These are phyloP conservation scores for Pascua guehoae DNA, from an alignment of 1,284 basidiomycete species.

Conservation along the genomic window DNA sequence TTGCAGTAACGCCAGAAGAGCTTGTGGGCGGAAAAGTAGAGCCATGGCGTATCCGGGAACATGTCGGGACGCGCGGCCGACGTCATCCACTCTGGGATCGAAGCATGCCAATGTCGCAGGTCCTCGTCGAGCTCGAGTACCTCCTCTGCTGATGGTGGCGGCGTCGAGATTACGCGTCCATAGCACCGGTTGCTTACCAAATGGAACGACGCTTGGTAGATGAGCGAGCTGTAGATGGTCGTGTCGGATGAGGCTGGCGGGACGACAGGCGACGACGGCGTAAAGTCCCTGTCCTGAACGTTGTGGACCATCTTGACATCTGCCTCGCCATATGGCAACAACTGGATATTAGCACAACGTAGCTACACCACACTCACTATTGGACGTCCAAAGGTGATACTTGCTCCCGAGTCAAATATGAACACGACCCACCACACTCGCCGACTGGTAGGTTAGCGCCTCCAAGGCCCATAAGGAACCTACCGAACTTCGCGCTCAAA, in stretches of 20 bases:
- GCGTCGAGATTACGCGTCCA: constrained; percentile 17
- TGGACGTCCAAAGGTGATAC: constrained; percentile 30
- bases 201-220: constrained; percentile 20
- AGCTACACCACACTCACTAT: constrained; percentile 49
- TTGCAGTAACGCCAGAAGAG: constrained; percentile 28
- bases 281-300: constrained; percentile 19
- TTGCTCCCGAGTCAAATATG: constrained; percentile 27
- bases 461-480: neutral
- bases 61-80: constrained; percentile 1
- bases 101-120: constrained; percentile 10
- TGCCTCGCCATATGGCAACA: constrained; percentile 19
- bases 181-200: constrained; percentile 18
- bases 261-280: constrained; percentile 9
- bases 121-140: constrained; percentile 20
- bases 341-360: constrained; percentile 4
- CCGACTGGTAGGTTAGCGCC: constrained; percentile 10
- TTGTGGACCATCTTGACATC: constrained; percentile 21
- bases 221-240: constrained; percentile 22
- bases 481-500: constrained; percentile 30
- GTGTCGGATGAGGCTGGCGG: constrained; percentile 10
- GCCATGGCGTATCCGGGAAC: constrained; percentile 19
- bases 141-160: constrained; percentile 15
- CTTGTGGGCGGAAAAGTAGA: constrained; percentile 24
- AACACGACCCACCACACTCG: constrained; percentile 33
- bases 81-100: constrained; percentile 17